Base-by-base conservation (phyloP, 2,329 filamentous ascomycete genomes). In the Fusarium fracticaudum region DNA sequence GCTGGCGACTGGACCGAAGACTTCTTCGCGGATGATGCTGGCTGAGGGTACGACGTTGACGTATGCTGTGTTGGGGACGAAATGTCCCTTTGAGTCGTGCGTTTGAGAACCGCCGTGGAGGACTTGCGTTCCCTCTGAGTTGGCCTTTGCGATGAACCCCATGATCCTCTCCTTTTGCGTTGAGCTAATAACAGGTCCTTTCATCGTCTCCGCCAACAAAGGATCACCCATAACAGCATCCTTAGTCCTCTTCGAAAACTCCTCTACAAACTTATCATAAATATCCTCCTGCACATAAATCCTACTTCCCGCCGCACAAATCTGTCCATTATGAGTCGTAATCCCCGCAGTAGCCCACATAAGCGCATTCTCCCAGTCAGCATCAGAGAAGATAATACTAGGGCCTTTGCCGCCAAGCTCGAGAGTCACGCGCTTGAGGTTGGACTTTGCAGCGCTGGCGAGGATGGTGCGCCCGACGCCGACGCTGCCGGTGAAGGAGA, bases 381-480 rank as follows among this genome's bases (percentile, higher is more conserved):
- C 89, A 75, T 91, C 90, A 3, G 86, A 84, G 62, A 91, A 91
- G 15, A 91, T 85, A 7, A 91, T 77, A 7, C 89, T 81, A 1
- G 90, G 89, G 10, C 86, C 87, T 79, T 94, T 93, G 84, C 93
- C 91, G 47, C 92, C 92, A 22, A 93, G 89, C 84, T 94, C 92
- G 44, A 94, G 87, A 26, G 91, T 93, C 50, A 94, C 91, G 87
- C 93, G 93, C 88, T 93, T 94, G 75, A 94, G 83, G 87, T 94
- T 93, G 75, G 90, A 92, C 69, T 87, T 82, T 67, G 92, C 92
- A 12, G 92, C 91, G 35, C 91, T 89, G 86, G 93, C 93, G 88
- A 94, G 92, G 83, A 94, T 92, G 80, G 10, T 85, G 35, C 88
- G 87, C 5, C 90, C 93, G 1, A 92, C 93, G 1, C 84, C 85